Evolutionary conservation across 805 yeast genomes (phyloP), one percentile per base, ranked within the genome.

Genomic region (Teunomyces tritomae): DNA sequence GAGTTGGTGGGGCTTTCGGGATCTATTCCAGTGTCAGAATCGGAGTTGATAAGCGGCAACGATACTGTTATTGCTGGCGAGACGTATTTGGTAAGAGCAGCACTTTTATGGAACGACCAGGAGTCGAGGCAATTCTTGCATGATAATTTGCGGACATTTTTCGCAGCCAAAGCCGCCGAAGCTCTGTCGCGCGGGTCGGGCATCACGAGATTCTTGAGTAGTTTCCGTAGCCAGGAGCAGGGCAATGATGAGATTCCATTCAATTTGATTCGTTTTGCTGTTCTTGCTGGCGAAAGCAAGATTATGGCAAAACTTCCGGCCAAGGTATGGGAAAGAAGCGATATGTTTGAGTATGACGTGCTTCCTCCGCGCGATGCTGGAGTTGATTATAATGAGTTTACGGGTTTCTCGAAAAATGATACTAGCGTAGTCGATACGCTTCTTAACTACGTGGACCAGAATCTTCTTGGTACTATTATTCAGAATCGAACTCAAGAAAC

Each of bases 221-320:
- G 49, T 3, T 13, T 36, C 9, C 30, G 32, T 7, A 45, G 44
- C 17, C 13, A 42, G 11, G 46, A 45, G 5, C 44, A 42, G 11
- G 47, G 49, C 7, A 34, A 42, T 3, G 46, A 47, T 6, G 65
- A 65, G n/a, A 70, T 85, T 0, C 90, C 92, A 1, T 58, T 66
- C 4, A 86, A 85, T 57, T 69, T 87, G 49, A 55, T 86, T 9
- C 73, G 96, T 48, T 85, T 85, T 63, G 84, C 83, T 2, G 74
- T 87, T 28, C 64, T 87, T 36, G 83, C 90, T 0, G 87, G 86
- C 13, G 94, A 86, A 61, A 81, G 80, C 20, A 76, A 80, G 36
- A 76, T 84, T 1, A 82, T 87, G 86, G 87, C 88, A 1, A 78
- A 79, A 53, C 71, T 86, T 20, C 95, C 95, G 0, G 57, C 73